Evolutionary conservation across 2,329 filamentous ascomycete species (phyloP), one percentile per base, ranked within the genome.

Genomic region (Zalaria obscura): DNA sequence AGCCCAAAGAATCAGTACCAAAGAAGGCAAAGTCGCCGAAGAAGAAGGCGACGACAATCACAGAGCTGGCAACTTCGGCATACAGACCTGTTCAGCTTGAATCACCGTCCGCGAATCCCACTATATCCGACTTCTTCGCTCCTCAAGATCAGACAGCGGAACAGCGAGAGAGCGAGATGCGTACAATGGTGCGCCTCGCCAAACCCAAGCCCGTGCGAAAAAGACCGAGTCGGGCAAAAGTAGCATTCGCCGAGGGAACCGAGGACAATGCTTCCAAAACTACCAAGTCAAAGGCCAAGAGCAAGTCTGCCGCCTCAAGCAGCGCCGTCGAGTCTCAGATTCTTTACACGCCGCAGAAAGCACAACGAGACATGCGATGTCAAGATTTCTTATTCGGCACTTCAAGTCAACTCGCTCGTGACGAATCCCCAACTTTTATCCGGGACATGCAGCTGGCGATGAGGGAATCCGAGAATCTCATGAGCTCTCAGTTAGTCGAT

Each of bases 331-430:
- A 18, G 18, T 18, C 46, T 4, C 43, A 46, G 11, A 43, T 45
- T 31, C 31, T 48, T 9, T 39, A 45, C 18, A 40, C 42, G 27
- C 46, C 46, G 27, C 36, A 42, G 36, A 41, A 40, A 25, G 86
- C 84, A 1, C 60, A 80, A 35, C 73, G 73, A 40, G 72, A 80
- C 49, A 72, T 82, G 9, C 68, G 73, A 3, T 66, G 72, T 1
- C 86, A 91, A 55, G 76, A 87, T 45, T 83, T 88, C 53, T 63
- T 93, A 0, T 93, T 93, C 60, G 86, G 85, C 1, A 91, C 85
- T 0, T 88, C 82, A 1, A 93, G 86, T 56, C 86, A 93, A 56
- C 63, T 93, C 25, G 80, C 79, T 9, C 65, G 72, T 41, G 82
- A 86, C 43, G 76, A 86, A 31, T 83, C 81, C 0, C 81, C 82